These are phyloP conservation scores for Tolypocladium sp. DNA, from an alignment of 2,329 filamentous ascomycete genomes.

Conservation along the genomic window DNA sequence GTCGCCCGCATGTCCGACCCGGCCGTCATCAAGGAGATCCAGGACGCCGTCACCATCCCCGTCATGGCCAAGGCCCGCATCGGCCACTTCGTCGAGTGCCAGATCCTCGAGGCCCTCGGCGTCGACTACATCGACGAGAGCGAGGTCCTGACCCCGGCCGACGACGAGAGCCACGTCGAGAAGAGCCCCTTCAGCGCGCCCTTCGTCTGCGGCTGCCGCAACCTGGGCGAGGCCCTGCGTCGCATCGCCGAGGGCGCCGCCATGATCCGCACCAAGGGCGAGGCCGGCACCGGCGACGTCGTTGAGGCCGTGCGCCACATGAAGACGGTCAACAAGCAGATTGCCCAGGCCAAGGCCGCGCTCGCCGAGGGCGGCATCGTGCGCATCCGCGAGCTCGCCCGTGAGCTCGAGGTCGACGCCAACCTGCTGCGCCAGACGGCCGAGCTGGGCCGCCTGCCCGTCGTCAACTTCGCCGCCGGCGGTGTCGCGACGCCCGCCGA, in stretches of 20 bases:
- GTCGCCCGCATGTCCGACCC: conserved; percentile 97
- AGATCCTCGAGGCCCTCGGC: conserved; percentile 90
- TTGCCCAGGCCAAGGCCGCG: conserved; percentile 69
- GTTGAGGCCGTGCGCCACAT: conserved; percentile 96
- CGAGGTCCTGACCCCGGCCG: conserved; percentile 93
- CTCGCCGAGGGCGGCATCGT: conserved; percentile 45
- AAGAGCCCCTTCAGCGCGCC: conserved; percentile 76
- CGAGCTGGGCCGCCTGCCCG: conserved; percentile 76
- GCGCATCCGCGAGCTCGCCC: conserved; percentile 61
- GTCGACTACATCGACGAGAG: conserved; percentile 98
- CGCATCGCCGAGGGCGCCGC: conserved; percentile 89
- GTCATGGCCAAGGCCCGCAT: conserved; percentile 99
- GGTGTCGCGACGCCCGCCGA: conserved; percentile 98
- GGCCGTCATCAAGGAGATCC: conserved; percentile 88
- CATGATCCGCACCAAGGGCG: conserved; percentile 98
- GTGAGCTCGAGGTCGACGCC: conserved; percentile 71
- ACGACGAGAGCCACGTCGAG: conserved; percentile 83
- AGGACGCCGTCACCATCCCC: conserved; percentile 88
- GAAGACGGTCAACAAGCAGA: conserved; percentile 78
- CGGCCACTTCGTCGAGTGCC: conserved; percentile 96
- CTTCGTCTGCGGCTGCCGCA: conserved; percentile 94
- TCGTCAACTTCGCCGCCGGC: conserved; percentile 97
- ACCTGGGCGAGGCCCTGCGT: conserved; percentile 85
- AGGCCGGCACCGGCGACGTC: conserved; percentile 94
- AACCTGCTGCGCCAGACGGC: conserved; percentile 79